Conservation (phyloP, 106 monocot genomes). For the Dioscorea alata region DNA sequence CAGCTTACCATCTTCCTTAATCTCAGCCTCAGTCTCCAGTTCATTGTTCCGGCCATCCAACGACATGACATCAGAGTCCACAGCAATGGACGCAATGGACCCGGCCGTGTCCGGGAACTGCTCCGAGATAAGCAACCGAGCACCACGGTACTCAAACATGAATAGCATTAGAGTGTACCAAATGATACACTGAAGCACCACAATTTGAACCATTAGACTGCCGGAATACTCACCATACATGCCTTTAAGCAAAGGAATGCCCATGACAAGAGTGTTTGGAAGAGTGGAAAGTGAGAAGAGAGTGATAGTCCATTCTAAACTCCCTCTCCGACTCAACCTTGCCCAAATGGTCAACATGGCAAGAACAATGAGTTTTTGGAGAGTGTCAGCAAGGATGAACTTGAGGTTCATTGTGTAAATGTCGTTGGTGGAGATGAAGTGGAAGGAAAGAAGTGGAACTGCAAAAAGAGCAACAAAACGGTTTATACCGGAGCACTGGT, state of each 20-base stretch:
- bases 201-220: conserved; percentile 85
- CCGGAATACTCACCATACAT: conserved; percentile 94
- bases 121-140: conserved; percentile 60
- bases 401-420: conserved; percentile 62
- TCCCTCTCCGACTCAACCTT: conserved; percentile 32
- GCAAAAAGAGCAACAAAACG: conserved; percentile 58
- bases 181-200: conserved; percentile 93
- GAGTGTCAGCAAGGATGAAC: conserved; percentile 71
- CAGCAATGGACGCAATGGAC: conserved; percentile 63
- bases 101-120: conserved; percentile 73
- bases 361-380: conserved; percentile 66
- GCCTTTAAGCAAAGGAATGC: conserved; percentile 75
- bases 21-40: conserved; percentile 60
- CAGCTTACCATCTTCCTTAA: conserved; percentile 76
- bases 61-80: conserved; percentile 78
- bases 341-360: conserved; percentile 38
- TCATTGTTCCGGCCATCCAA: conserved; percentile 60
- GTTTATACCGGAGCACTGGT: conserved; percentile 47
- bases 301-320: conserved; percentile 86
- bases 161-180: conserved; percentile 98
- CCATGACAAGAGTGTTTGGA: conserved; percentile 99
- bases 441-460: conserved; percentile 61
- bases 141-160: conserved; percentile 86
- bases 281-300: conserved; percentile 88
- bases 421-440: conserved; percentile 59